Conservation (phyloP, 768 basidiomycete species). For the Pisolithus albus region DNA sequence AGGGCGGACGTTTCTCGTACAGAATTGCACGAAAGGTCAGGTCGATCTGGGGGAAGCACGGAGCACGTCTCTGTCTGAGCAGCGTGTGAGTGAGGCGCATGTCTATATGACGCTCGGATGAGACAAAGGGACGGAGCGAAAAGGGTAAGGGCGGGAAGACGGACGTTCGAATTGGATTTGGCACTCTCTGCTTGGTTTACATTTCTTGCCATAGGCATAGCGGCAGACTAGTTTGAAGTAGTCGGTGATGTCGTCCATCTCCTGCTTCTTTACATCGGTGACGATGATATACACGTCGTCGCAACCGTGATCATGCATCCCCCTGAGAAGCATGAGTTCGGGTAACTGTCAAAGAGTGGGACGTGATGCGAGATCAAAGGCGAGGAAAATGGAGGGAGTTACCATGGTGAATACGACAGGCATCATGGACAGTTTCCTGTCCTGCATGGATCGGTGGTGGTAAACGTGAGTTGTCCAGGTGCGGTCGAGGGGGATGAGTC, state of each 20-base stretch:
- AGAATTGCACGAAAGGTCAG: conserved; percentile 69
- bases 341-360: conserved; percentile 45
- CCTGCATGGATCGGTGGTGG: conserved; percentile 70
- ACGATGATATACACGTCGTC: conserved; percentile 76
- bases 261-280: conserved; percentile 69
- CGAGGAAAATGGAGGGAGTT: conserved; percentile 11
- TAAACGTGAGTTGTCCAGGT: conserved; percentile 80
- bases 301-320: conserved; percentile 76
- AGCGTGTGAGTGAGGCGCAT: conserved; percentile 65
- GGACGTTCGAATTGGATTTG: conserved; percentile 67
- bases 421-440: conserved; percentile 68
- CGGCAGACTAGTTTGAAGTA: conserved; percentile 73
- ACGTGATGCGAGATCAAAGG: too few species aligned
- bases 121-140: conserved; percentile 2
- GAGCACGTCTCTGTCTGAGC: conserved; percentile 61
- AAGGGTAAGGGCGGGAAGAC: conserved; percentile 20
- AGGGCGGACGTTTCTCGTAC: conserved; percentile 69
- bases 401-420: conserved; percentile 80
- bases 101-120: conserved; percentile 31
- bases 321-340: conserved; percentile 71
- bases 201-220: conserved; percentile 51
- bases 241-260: conserved; percentile 75
- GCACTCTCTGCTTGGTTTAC: conserved; percentile 59
- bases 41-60: conserved; percentile 80
- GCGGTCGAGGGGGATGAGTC: conserved; percentile 72